Evolutionary conservation across 169 alveolate genomes (phyloP).

Genomic region (Plasmodium coatneyi): DNA sequence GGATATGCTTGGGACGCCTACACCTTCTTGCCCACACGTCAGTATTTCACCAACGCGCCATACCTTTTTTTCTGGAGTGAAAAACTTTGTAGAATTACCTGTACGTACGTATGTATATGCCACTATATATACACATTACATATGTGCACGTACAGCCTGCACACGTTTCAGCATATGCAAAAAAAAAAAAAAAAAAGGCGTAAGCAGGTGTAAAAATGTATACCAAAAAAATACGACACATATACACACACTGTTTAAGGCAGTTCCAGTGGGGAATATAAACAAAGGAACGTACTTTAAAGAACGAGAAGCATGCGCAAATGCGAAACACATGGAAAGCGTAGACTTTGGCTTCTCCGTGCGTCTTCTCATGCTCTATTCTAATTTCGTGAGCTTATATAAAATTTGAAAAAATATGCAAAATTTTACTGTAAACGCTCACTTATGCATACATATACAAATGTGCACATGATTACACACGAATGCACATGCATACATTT

Average conservation of each 20-base stretch:
- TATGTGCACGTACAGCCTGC: not conserved
- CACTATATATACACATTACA: not conserved
- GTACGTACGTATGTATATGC: not conserved
- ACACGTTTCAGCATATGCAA: not conserved
- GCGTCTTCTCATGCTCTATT: not conserved
- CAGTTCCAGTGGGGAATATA: not conserved
- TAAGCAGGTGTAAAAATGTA: not conserved
- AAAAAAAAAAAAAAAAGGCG: conserved; percentile 8
- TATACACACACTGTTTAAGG: not conserved
- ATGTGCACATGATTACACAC: not conserved
- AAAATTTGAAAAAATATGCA: not conserved
- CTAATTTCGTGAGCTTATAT: not conserved
- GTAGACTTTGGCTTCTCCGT: not conserved
- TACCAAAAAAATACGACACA: not conserved
- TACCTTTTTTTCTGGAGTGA: not conserved
- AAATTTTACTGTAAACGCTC: not conserved
- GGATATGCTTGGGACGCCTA: not conserved
- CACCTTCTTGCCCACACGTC: not conserved
- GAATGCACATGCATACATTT: not conserved
- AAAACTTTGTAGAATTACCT: conserved; percentile 41
- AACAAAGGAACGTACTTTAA: not conserved
- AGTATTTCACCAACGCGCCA: not conserved
- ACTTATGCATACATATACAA: not conserved
- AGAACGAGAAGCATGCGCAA: not conserved
- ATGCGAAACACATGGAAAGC: not conserved